Evolutionary conservation across 169 alveolate genomes (phyloP).

Genomic region (Cryptosporidium sp.): DNA sequence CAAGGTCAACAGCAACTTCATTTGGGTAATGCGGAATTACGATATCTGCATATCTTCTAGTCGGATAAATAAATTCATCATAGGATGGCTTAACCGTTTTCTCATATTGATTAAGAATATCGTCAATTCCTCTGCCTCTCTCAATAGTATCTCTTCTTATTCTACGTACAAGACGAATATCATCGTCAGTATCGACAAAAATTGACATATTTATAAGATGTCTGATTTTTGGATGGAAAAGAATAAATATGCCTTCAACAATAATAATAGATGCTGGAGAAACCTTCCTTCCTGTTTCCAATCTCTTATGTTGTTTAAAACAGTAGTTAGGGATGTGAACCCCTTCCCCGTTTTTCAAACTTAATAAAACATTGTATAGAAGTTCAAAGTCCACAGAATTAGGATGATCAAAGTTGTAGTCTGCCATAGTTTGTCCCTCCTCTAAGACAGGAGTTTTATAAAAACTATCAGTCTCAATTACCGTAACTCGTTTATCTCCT

Average conservation of each 20-base stretch:
- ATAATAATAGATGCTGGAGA: conserved; percentile 82
- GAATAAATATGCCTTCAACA: conserved; percentile 87
- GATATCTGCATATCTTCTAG: conserved; percentile 85
- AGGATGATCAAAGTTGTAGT: conserved; percentile 89
- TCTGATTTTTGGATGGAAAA: conserved; percentile 84
- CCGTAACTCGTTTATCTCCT: conserved; percentile 77
- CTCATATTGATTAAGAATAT: conserved; percentile 79
- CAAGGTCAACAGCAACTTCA: conserved; percentile 78
- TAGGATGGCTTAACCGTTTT: conserved; percentile 82
- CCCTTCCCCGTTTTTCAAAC: conserved; percentile 77
- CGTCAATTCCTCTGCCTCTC: conserved; percentile 81
- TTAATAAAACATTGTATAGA: conserved; percentile 59
- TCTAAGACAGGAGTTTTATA: conserved; percentile 82
- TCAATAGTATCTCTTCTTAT: conserved; percentile 78
- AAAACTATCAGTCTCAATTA: conserved; percentile 82
- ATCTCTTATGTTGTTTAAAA: conserved; percentile 78
- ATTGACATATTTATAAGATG: conserved; percentile 85
- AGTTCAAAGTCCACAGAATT: conserved; percentile 86
- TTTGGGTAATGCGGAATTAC: conserved; percentile 81
- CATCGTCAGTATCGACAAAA: conserved; percentile 87
- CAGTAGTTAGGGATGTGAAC: conserved; percentile 84
- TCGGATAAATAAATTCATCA: conserved; percentile 85
- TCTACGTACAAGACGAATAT: conserved; percentile 84
- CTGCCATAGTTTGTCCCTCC: conserved; percentile 80
- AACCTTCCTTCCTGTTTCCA: conserved; percentile 61